Evolutionary conservation across 2,329 filamentous ascomycete genomes (phyloP).

Genomic region (Colletotrichum liaoningense): DNA sequence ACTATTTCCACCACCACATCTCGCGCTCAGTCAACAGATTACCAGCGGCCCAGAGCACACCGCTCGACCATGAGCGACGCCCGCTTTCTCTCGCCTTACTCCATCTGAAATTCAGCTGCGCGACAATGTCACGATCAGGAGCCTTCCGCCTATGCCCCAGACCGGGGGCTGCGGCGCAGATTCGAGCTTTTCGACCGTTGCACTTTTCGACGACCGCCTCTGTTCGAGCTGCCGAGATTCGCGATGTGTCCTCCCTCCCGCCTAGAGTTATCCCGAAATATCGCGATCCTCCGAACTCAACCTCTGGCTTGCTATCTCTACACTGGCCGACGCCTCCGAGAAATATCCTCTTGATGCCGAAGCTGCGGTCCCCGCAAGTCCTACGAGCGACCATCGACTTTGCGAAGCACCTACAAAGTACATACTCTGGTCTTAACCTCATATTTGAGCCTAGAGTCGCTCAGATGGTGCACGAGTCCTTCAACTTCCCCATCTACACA

Average conservation of each 20-base stretch:
- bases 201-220: slow-evolving; percentile 18
- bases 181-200: slow-evolving; percentile 11
- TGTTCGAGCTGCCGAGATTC: slow-evolving; percentile 58
- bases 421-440: slow-evolving; percentile 84
- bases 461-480: slow-evolving; percentile 72
- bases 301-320: slow-evolving; percentile 60
- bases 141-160: neutral
- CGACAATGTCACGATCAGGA: neutral
- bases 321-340: slow-evolving; percentile 65
- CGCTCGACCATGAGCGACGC: neutral
- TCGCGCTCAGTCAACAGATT: neutral
- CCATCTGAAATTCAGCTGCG: too few relatives aligned
- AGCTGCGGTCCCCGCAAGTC: slow-evolving; percentile 66
- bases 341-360: slow-evolving; percentile 69
- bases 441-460: slow-evolving; percentile 86
- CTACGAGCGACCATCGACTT: slow-evolving; percentile 65
- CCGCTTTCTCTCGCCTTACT: accelerated
- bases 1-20: neutral
- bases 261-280: slow-evolving; percentile 72
- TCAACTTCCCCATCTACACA: slow-evolving; percentile 81
- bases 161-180: neutral
- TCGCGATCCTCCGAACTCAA: slow-evolving; percentile 67
- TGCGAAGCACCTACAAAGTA: slow-evolving; percentile 78
- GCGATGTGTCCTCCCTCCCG: slow-evolving; percentile 61
- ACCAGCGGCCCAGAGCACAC: neutral